Base-by-base conservation (phyloP, 331 rosid genomes). In the Cucumis variabilis region DNA sequence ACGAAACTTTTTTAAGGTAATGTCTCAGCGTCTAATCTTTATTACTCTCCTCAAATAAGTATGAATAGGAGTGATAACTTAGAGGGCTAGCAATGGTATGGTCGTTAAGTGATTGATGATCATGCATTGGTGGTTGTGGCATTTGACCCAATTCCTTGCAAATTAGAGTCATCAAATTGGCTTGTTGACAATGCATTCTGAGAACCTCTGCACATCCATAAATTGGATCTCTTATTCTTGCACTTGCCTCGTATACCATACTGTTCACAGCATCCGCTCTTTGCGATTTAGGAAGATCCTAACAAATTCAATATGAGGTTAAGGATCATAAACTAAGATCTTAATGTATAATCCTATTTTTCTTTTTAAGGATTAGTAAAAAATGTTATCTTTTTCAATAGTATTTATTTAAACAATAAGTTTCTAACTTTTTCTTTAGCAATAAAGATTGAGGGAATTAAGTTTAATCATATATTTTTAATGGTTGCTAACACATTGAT, bases 131-230 rank as follows among this genome's bases (percentile, higher is more conserved):
- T 63, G 80, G 55, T 0, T 17, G 9, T 14, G 88, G 70, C 6
- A 83, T 55, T 76, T 86, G 88, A 21, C 84, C 16, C 10, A 86
- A 37, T 44, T 86, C 88, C 77, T 76, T 86, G 84, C 88, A 86
- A 74, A 86, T 74, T 8, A 86, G 24, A 33, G 88, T 71, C 83
- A 86, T 83, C 17, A 86, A 80, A 66, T 74, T 86, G 41, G 84
- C 50, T 62, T 86, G 84, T 19, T 74, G 88, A 60, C 82, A 55
- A 25, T 86, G 82, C 75, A 86, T 86, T 25, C 75, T 85, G 87
- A 85, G 69, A 30, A 85, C 50, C 87, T 85, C 87, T 0, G 87
- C 81, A 2, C 68, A 85, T 19, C 87, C 87, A 20, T 85, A 85
- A 1, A 85, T 51, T 3, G 87, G 87, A 37, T 85, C 87, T 53